A percentile compares a stretch with the other conserved stretches of the same genome.
These are phyloP conservation scores for Graphilbum fragrans DNA, from an alignment of 2,329 filamentous ascomycete genomes.

Conservation along the genomic window DNA sequence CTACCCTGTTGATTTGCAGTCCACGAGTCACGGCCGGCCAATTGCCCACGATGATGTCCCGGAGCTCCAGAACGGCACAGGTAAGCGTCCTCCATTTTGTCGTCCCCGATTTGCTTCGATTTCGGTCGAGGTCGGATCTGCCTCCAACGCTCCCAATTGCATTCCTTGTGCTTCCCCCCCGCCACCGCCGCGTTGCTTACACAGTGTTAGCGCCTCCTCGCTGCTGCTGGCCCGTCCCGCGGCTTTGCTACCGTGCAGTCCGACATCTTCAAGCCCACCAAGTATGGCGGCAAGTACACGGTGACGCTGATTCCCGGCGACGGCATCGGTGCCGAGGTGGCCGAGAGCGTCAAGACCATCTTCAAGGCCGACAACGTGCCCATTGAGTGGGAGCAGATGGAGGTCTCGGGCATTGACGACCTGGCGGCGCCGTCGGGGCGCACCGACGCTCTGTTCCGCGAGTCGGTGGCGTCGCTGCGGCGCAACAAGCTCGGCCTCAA, in stretches of 20 bases:
- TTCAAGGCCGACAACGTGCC: conserved; percentile 99
- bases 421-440: conserved; percentile 54
- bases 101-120: not conserved
- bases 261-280: conserved; percentile 98
- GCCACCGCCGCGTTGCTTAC: not conserved
- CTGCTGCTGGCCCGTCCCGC: conserved; percentile 31
- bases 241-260: conserved; percentile 73
- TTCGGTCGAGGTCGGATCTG: not conserved
- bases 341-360: conserved; percentile 96
- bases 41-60: conserved; percentile 41
- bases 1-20: not conserved
- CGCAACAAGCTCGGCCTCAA: conserved; percentile 99
- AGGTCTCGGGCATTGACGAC: conserved; percentile 81
- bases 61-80: conserved; percentile 46
- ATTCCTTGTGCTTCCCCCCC: not conserved
- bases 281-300: conserved; percentile 99
- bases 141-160: too few species aligned
- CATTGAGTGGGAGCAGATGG: conserved; percentile 97
- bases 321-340: conserved; percentile 95
- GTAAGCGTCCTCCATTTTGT: conserved; percentile 25
- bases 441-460: conserved; percentile 88
- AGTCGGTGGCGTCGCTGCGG: conserved; percentile 89
- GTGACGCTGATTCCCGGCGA: conserved; percentile 98
- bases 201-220: conserved; percentile 35
- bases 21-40: conserved; percentile 4